Percentiles rank a stretch among this genome's conserved stretches.
Evolutionary conservation across 169 alveolate genomes (phyloP).

Genomic region (Eimeria praecox): DNA sequence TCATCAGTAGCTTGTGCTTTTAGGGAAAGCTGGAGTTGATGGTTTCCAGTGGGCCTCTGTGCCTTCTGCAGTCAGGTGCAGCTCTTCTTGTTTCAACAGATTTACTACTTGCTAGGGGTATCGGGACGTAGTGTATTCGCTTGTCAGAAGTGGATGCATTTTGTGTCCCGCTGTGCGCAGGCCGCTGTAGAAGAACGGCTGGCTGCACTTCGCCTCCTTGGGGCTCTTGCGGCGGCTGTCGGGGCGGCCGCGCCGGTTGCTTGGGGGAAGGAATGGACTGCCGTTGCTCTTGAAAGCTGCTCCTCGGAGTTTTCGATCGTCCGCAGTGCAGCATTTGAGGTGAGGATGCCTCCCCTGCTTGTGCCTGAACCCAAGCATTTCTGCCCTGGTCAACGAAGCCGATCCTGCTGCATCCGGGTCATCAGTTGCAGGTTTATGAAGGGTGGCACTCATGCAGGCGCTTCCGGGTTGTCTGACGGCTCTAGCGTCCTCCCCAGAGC

Average conservation of each 20-base stretch:
- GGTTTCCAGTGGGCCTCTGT: background rate
- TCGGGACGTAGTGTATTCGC: background rate
- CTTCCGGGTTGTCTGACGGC: constrained; percentile 53
- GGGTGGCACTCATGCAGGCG: background rate
- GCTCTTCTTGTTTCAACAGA: background rate
- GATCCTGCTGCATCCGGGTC: background rate
- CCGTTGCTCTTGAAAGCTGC: constrained; percentile 52
- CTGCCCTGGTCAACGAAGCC: background rate
- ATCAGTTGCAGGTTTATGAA: background rate
- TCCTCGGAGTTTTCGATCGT: constrained; percentile 66
- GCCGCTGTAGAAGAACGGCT: constrained; percentile 79
- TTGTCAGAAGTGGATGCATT: background rate
- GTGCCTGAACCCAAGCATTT: background rate
- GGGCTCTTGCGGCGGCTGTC: constrained; percentile 60
- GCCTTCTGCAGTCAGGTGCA: background rate
- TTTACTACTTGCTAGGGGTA: background rate
- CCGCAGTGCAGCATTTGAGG: constrained; percentile 72
- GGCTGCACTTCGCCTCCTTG: constrained; percentile 77
- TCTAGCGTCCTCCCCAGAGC: constrained; percentile 39
- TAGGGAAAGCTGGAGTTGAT: background rate
- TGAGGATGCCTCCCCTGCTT: background rate
- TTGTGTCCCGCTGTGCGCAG: background rate
- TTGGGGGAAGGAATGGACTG: constrained; percentile 68
- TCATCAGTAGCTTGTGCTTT: background rate
- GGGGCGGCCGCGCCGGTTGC: constrained; percentile 42